Conservation (phyloP, 306 rosid genomes). For the Gynostemma pentaphyllum region DNA sequence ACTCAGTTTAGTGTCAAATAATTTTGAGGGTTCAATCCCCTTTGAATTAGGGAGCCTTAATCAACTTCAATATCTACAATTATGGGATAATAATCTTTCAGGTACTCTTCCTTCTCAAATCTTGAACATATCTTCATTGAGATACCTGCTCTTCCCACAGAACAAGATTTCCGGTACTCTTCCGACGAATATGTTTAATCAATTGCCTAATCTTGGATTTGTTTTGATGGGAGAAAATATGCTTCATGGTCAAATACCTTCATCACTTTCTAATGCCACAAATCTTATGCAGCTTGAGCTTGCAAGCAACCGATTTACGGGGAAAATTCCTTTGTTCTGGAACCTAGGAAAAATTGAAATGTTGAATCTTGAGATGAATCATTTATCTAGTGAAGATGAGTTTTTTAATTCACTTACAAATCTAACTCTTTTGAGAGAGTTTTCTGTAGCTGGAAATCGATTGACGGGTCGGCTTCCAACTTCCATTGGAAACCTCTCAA, state of each 20-base stretch:
- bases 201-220: slow-evolving; percentile 27
- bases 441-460: neutral
- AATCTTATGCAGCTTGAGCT: slow-evolving; percentile 18
- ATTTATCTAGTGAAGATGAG: neutral
- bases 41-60: neutral
- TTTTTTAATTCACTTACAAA: neutral
- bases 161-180: slow-evolving; percentile 31
- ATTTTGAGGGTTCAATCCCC: neutral
- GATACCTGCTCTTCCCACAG: neutral
- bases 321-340: slow-evolving; percentile 25
- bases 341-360: slow-evolving; percentile 10
- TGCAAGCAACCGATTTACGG: slow-evolving; percentile 19
- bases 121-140: neutral
- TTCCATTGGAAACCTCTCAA: neutral
- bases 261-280: slow-evolving; percentile 29
- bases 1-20: neutral
- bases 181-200: slow-evolving; percentile 24
- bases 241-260: slow-evolving; percentile 29
- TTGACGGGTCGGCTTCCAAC: neutral
- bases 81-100: slow-evolving; percentile 2
- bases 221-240: slow-evolving; percentile 23
- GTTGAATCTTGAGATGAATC: neutral
- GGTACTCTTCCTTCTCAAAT: neutral
- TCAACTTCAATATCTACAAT: neutral
- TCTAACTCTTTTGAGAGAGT: neutral